Evolutionary conservation across 768 basidiomycete genomes (phyloP), one percentile per base, ranked within the genome.

Genomic region (Cantharellus anzutake): DNA sequence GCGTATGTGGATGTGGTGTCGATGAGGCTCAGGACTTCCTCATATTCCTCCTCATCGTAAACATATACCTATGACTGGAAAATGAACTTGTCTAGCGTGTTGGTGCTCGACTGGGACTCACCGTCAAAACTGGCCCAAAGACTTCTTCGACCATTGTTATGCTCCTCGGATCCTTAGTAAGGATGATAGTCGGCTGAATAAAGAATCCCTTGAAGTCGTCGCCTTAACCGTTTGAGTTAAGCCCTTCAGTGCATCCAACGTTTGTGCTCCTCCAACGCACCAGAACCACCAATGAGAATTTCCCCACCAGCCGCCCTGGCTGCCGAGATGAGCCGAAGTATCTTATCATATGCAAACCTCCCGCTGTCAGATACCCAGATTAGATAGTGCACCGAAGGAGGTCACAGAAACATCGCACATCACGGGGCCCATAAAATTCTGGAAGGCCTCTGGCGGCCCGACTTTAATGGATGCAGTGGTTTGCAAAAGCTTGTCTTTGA

Each of bases 121-220:
- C 89, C 41, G 93, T 94, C 58, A 97, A 66, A 41, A 98, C 93
- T 35, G 96, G 96, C 1, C 96, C 96, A 66, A 99, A 98, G 66
- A 99, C 87, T 73, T 99, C 96, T 64, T 97, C 88, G 4, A 78
- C 79, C 80, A 99, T 87, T 2, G 92, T 93, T 51, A 93, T 71
- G 2, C 82, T 86, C 62, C 80, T 80, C 44, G 96, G 91, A 68
- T 98, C 89, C 67, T 86, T 86, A 65, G 84, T 94, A 61, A 89
- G 72, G 66, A 99, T 93, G 60, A 97, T 81, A 4, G 96, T 99
- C 2, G 96, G 96, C 69, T 92, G 81, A 61, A 99, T 75, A 71
- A 84, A 98, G 77, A 81, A 99, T 4, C 96, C 96, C 67, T 80
- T 88, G 34, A 89, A 90, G 69, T 85, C 84, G 68, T 98, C 88